Conservation (phyloP, 805 yeast species). For the Wickerhamomyces ciferrii region DNA sequence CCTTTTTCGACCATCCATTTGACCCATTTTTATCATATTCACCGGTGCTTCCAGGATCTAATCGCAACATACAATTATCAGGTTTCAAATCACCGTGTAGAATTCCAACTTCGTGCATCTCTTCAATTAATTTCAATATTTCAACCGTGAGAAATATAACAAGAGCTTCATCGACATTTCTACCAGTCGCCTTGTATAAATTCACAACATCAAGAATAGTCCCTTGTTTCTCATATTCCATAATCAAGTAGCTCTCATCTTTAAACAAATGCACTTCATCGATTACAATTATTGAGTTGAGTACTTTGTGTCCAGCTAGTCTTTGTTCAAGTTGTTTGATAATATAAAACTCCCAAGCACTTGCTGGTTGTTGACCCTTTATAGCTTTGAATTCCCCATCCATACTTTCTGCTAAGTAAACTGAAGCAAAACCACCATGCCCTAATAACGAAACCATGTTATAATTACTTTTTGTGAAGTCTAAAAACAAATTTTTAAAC, state of each 20-base stretch:
- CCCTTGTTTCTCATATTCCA: slow-evolving; percentile 44
- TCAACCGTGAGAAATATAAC: slow-evolving; percentile 62
- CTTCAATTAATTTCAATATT: slow-evolving; percentile 51
- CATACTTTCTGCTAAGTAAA: slow-evolving; percentile 62
- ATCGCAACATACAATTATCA: slow-evolving; percentile 77
- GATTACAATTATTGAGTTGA: slow-evolving; percentile 41
- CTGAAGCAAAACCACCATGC: slow-evolving; percentile 76
- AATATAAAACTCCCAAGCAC: slow-evolving; percentile 79
- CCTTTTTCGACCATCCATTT: slow-evolving; percentile 45
- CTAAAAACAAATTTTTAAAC: slow-evolving; percentile 35
- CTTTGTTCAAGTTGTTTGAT: slow-evolving; percentile 50
- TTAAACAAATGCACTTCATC: slow-evolving; percentile 41
- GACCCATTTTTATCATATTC: slow-evolving; percentile 29
- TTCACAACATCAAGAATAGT: slow-evolving; percentile 69
- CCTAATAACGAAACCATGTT: slow-evolving; percentile 59
- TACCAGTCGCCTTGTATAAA: slow-evolving; percentile 29
- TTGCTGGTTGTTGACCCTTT: slow-evolving; percentile 66
- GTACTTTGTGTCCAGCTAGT: slow-evolving; percentile 19
- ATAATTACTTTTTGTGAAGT: slow-evolving; percentile 35
- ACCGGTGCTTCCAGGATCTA: slow-evolving; percentile 27
- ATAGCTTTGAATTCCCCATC: slow-evolving; percentile 56
- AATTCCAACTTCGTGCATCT: slow-evolving; percentile 59
- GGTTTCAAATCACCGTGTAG: slow-evolving; percentile 85
- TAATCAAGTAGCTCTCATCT: slow-evolving; percentile 21
- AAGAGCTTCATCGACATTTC: slow-evolving; percentile 52